phyloP scores from a whole-genome alignment of 1,284 basidiomycete species.

The Pseudozyma pruni region DNA sequence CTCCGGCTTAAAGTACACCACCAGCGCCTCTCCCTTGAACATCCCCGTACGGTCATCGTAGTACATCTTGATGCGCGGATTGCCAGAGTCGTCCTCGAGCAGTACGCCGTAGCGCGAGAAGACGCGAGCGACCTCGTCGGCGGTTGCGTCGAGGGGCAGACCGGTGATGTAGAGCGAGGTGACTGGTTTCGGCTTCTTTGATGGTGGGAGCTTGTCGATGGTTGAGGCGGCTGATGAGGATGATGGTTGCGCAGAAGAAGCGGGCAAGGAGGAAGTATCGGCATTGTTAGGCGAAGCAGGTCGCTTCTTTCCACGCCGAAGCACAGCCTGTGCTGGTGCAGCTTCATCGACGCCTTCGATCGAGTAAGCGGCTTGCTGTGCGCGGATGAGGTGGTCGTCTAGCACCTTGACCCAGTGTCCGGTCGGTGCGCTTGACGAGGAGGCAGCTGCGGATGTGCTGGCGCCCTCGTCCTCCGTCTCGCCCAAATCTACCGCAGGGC shows the following conservation, averaged over 20 bases:
- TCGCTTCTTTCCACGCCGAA: constrained; percentile 38
- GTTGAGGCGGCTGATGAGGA: neutral
- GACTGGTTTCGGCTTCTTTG: constrained; percentile 43
- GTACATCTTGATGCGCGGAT: constrained; percentile 93
- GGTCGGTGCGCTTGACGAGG: constrained; percentile 73
- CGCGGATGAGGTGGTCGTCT: constrained; percentile 80
- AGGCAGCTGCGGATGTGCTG: neutral
- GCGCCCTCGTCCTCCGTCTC: constrained; percentile 27
- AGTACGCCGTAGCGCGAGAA: constrained; percentile 92
- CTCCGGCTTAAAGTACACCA: constrained; percentile 97
- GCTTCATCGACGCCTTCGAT: constrained; percentile 40
- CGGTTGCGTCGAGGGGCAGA: constrained; percentile 81
- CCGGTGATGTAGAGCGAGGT: constrained; percentile 92
- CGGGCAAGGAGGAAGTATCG: neutral
- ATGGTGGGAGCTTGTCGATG: constrained; percentile 12
- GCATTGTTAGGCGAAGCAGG: constrained; percentile 4
- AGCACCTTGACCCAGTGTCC: constrained; percentile 81
- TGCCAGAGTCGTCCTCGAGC: constrained; percentile 86
- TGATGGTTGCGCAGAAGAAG: constrained; percentile 6
- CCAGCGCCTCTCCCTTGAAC: constrained; percentile 93
- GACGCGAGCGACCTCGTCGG: constrained; percentile 79
- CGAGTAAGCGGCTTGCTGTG: constrained; percentile 39
- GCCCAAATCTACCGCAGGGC: constrained; percentile 11
- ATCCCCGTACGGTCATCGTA: constrained; percentile 77
- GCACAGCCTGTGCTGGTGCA: constrained; percentile 26